Base-by-base conservation (phyloP, 2,329 filamentous ascomycete genomes). In the Cladophialophora psammophila region DNA sequence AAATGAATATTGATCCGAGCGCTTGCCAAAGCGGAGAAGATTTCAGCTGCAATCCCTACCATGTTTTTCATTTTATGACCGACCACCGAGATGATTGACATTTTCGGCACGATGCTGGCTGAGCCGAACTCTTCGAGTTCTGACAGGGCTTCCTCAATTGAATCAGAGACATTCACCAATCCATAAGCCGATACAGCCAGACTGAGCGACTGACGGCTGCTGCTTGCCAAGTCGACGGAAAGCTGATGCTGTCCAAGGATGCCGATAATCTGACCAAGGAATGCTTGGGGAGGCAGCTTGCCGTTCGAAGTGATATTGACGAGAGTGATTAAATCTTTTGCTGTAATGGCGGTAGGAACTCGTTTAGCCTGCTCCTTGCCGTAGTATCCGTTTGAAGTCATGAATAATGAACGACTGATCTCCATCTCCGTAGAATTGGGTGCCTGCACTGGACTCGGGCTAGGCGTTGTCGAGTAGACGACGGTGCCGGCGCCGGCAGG, bases 221-320 rank as follows among this genome's bases (percentile, higher is more conserved):
- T 97, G 56, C 94, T 97, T 77, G 98, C 98, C 72, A 99, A 86
- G 78, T 99, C 95, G 54, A 99, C 94, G 0, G 92, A 95, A 65
- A 99, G 87, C 72, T 90, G 88, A 82, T 93, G 90, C 74, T 88
- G 88, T 79, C 97, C 92, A 45, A 99, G 86, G 67, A 96, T 95
- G 66, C 88, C 90, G 78, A 98, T 98, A n/a, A 99, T 94, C 68
- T 90, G 90, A 60, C 94, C 94, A 74, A 98, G 91, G 81, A 99
- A 99, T 50, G 94, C 94, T 78, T 98, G 94, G 0, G 94, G 95
- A 71, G 97, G 91, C 7, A 94, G 96, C 70, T 94, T 90, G 82
- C 96, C 96, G 83, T 98, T 97, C 60, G 92, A 96, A 84, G 97
- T 94, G 53, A 99, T 92, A 80, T 98, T 99, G 75, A 99, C 92